phyloP scores from a whole-genome alignment of 1,284 basidiomycete genomes.

The Pseudozyma sp. region DNA sequence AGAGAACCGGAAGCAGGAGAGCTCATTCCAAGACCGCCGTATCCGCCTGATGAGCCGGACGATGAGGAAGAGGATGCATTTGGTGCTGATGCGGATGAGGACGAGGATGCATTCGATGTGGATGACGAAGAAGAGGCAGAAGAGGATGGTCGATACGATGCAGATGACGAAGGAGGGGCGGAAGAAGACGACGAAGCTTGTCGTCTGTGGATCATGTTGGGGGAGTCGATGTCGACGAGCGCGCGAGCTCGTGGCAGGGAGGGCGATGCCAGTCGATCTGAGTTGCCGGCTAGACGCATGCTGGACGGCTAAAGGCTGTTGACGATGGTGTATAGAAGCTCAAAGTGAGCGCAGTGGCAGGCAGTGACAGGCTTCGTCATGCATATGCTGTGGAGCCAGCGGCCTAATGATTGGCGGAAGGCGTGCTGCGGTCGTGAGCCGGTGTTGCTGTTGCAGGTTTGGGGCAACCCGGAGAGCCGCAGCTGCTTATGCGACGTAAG shows the following conservation, averaged over 20 bases:
- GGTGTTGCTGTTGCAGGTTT: too few species aligned
- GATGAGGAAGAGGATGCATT: constrained; percentile 9
- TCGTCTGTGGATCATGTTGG: constrained; percentile 7
- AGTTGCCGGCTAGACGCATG: constrained; percentile 16
- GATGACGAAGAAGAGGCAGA: constrained; percentile 11
- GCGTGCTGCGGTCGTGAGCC: background rate
- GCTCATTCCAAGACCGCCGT: constrained; percentile 11
- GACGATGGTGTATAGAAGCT: constrained; percentile 1
- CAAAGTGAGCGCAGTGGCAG: background rate
- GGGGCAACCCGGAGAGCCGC: too few species aligned
- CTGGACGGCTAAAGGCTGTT: background rate
- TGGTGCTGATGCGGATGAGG: constrained; percentile 9
- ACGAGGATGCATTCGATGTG: background rate
- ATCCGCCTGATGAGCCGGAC: constrained; percentile 5
- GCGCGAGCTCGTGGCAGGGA: constrained; percentile 13
- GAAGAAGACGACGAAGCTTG: constrained; percentile 26
- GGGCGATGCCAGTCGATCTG: background rate
- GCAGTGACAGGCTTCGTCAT: constrained; percentile 8
- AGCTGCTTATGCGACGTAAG: too few species aligned
- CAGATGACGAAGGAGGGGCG: constrained; percentile 6
- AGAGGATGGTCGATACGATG: constrained; percentile 5
- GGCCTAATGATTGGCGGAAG: background rate
- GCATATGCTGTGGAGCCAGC: constrained; percentile 17
- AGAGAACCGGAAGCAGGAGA: constrained; percentile 38
- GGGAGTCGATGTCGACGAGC: background rate